Evolutionary conservation across 345 rosid species (phyloP), one percentile per base, ranked within the genome.

Genomic region (Nasturtium officinale): DNA sequence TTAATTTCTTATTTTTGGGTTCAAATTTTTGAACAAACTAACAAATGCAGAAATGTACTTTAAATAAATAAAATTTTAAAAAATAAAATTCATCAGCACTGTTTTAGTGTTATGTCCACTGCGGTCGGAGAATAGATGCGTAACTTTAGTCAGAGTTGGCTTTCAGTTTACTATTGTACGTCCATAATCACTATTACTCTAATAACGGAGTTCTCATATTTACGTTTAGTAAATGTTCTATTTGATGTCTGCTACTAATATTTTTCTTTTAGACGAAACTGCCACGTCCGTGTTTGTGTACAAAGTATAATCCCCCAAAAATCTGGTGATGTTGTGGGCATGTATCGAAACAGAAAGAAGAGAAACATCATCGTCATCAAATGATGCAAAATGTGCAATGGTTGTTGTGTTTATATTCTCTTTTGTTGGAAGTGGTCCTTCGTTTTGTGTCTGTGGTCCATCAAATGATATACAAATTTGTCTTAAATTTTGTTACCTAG

Each of bases 81-180:
- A 23, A 23, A 23, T 1, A 23, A 52, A 61, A 43, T n/a, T 18
- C 8, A 68, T 37, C 25, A n/a, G 60, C 28, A 59, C n/a, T 61
- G 66, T 40, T 61, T 0, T 21, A 69, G 65, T 68, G 74, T 69
- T 45, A 54, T 62, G 37, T 56, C 79, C 79, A 76, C 75, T 76
- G 51, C 11, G 75, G 79, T 76, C 75, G 75, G 79, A 76, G 79
- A 69, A 76, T 69, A 76, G 54, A 76, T 69, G 71, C 79, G 66
- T 62, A 15, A 7, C 33, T 23, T 23, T 23, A 23, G 35, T 61
- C 57, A 76, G 58, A 54, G 54, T 15, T 61, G 64, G 52, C 46
- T 35, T 69, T 28, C 29, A 62, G 70, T 40, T 51, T 40, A 60
- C 52, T 33, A 35, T 40, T 40, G 23, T 51, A 67, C 29, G 12